These are phyloP conservation scores for Calvatia gigantea DNA, from an alignment of 768 basidiomycete genomes.

Conservation along the genomic window DNA sequence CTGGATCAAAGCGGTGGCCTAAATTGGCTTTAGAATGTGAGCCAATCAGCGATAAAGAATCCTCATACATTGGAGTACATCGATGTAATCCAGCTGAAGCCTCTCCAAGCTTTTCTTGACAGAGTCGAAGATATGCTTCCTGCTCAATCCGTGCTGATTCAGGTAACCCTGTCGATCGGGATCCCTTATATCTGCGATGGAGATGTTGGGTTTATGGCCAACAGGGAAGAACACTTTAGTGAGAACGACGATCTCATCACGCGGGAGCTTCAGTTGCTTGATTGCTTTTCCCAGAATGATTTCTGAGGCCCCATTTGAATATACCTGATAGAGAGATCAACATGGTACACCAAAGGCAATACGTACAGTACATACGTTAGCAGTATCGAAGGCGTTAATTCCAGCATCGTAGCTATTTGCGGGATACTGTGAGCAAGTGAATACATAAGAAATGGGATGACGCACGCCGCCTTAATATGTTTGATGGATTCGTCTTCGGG, in stretches of 20 bases:
- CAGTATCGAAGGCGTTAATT: slow-evolving; percentile 63
- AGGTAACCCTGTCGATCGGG: slow-evolving; percentile 43
- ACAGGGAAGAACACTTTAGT: slow-evolving; percentile 52
- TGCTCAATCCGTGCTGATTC: slow-evolving; percentile 47
- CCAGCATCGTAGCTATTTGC: slow-evolving; percentile 50
- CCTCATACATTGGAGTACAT: slow-evolving; percentile 62
- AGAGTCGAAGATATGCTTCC: slow-evolving; percentile 70
- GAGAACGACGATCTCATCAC: slow-evolving; percentile 73
- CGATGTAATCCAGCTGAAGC: slow-evolving; percentile 73
- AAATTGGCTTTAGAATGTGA: slow-evolving; percentile 26
- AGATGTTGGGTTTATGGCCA: slow-evolving; percentile 16
- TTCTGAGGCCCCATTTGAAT: slow-evolving; percentile 66
- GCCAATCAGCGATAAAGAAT: not conserved
- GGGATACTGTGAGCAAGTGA: not conserved
- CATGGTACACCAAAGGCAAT: not conserved
- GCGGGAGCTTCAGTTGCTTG: slow-evolving; percentile 58
- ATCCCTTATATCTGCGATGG: slow-evolving; percentile 8
- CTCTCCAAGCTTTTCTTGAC: slow-evolving; percentile 62
- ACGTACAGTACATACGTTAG: slow-evolving; percentile 29
- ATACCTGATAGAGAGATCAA: slow-evolving; percentile 35
- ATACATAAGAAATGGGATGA: not conserved
- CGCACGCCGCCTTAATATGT: slow-evolving; percentile 49
- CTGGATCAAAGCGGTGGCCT: slow-evolving; percentile 55
- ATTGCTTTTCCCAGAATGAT: slow-evolving; percentile 68
- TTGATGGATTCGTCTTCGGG: slow-evolving; percentile 47